Percentiles rank a stretch among this genome's conserved stretches.
phyloP scores from a whole-genome alignment of 139 green algal genomes.

The Edaphochlamys debaryana region DNA sequence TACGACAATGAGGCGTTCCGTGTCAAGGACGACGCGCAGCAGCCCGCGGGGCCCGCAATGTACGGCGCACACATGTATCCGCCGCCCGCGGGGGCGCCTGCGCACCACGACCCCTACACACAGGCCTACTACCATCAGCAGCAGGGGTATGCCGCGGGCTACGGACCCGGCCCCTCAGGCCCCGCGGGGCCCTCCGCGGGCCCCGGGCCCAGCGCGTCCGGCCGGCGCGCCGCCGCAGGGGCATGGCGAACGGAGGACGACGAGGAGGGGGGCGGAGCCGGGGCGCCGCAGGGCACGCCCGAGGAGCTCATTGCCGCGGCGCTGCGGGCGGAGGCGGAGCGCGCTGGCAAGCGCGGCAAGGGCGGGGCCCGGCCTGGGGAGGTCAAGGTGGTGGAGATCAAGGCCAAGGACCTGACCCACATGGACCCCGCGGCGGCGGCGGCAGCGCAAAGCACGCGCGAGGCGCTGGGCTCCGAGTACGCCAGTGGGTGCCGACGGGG shows the following conservation, averaged over 20 bases:
- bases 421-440: slow-evolving; percentile 59
- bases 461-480: slow-evolving; percentile 76
- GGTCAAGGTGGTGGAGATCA: slow-evolving; percentile 74
- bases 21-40: neutral
- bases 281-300: too few relatives aligned
- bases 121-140: slow-evolving; percentile 7
- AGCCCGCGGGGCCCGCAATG: too few relatives aligned
- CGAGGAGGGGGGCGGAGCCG: too few relatives aligned
- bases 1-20: slow-evolving; percentile 6
- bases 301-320: slow-evolving; percentile 60
- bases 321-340: slow-evolving; percentile 59
- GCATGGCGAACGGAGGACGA: too few relatives aligned
- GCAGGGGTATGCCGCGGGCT: neutral
- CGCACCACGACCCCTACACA: too few relatives aligned
- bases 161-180: neutral
- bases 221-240: too few relatives aligned
- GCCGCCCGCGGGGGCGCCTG: too few relatives aligned
- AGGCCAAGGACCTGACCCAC: slow-evolving; percentile 59
- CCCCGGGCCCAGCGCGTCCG: neutral
- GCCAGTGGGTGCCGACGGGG: slow-evolving; percentile 38
- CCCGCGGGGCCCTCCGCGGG: neutral
- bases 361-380: neutral
- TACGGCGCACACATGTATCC: too few relatives aligned
- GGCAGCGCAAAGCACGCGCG: slow-evolving; percentile 52
- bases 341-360: slow-evolving; percentile 42